Evolutionary conservation across 1,284 basidiomycete species (phyloP).

Genomic region (Ustilago shanxiensis): DNA sequence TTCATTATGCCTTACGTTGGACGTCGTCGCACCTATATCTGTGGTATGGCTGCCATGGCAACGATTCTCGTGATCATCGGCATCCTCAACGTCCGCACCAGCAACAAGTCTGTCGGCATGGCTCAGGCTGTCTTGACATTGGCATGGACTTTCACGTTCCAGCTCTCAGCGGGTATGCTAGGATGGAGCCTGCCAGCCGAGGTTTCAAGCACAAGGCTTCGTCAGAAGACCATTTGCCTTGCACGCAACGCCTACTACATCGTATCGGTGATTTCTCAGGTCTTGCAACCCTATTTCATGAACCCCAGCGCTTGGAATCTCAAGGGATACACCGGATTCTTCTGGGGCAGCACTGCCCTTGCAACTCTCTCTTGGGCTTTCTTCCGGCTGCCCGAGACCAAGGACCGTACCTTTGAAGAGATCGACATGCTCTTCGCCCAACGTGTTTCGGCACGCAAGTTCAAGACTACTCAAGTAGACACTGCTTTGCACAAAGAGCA

Average conservation of each 20-base stretch:
- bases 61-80: constrained; percentile 28
- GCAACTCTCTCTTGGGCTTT: constrained; percentile 69
- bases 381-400: constrained; percentile 70
- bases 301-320: constrained; percentile 27
- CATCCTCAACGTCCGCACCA: constrained; percentile 70
- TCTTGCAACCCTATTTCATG: constrained; percentile 49
- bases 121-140: not conserved
- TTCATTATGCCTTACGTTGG: constrained; percentile 69
- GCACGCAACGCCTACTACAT: constrained; percentile 72
- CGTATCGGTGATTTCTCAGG: constrained; percentile 66
- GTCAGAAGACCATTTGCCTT: constrained; percentile 73
- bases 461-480: constrained; percentile 63
- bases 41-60: constrained; percentile 71
- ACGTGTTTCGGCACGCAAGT: constrained; percentile 66
- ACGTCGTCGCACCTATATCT: constrained; percentile 72
- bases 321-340: constrained; percentile 71
- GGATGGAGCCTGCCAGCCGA: constrained; percentile 72
- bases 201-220: constrained; percentile 71
- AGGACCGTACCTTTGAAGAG: constrained; percentile 71
- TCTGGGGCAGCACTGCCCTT: constrained; percentile 70
- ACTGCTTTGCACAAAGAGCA: no score
- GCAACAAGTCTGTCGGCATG: constrained; percentile 70
- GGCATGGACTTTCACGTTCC: not conserved
- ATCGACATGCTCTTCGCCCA: constrained; percentile 70
- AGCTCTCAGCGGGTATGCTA: constrained; percentile 31